A percentile compares a stretch with the other conserved stretches of the same genome.
Evolutionary conservation across 2,329 filamentous ascomycete genomes (phyloP).

Genomic region (Decorospora gaudefroyi): DNA sequence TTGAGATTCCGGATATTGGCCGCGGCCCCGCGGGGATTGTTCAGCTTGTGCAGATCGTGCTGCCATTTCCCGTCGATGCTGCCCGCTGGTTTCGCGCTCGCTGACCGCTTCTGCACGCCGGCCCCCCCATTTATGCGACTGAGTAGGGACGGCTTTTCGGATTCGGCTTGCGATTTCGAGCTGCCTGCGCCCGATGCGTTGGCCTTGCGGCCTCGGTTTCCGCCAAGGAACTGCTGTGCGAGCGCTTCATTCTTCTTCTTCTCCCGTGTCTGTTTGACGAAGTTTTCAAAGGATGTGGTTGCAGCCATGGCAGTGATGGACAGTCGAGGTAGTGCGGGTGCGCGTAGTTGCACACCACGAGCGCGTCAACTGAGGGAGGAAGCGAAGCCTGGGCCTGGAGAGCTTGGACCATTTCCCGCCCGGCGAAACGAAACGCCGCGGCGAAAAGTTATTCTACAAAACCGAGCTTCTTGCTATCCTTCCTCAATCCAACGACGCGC

Average conservation of each 20-base stretch:
- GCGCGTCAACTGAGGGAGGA: slow-evolving; percentile 20
- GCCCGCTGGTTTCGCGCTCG: slow-evolving; percentile 52
- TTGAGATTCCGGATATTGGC: slow-evolving; percentile 40
- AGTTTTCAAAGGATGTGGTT: slow-evolving; percentile 36
- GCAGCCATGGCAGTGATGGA: slow-evolving; percentile 19
- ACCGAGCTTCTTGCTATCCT: slow-evolving; percentile 20
- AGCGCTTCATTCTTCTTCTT: slow-evolving; percentile 72
- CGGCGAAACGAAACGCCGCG: slow-evolving; percentile 27
- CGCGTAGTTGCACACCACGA: slow-evolving; percentile 8
- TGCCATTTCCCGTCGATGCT: slow-evolving; percentile 72
- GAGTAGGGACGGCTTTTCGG: slow-evolving; percentile 62
- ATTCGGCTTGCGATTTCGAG: slow-evolving; percentile 52
- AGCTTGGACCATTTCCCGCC: slow-evolving; percentile 14
- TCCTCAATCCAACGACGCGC: slow-evolving; percentile 23
- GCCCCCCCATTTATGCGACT: slow-evolving; percentile 70
- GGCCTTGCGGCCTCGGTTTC: slow-evolving; percentile 58
- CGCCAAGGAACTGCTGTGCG: slow-evolving; percentile 72
- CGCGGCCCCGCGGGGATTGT: slow-evolving; percentile 47
- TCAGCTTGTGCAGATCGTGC: slow-evolving; percentile 66
- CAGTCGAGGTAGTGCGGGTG: slow-evolving; percentile 1
- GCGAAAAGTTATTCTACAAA: slow-evolving; percentile 32
- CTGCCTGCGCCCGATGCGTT: slow-evolving; percentile 57
- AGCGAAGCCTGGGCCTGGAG: slow-evolving; percentile 1
- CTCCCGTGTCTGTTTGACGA: slow-evolving; percentile 57
- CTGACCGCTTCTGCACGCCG: slow-evolving; percentile 68